A percentile compares a stretch with the other conserved stretches of the same genome.
Conservation (phyloP, 495 filamentous ascomycete genomes). For the Xylaria castorea region DNA sequence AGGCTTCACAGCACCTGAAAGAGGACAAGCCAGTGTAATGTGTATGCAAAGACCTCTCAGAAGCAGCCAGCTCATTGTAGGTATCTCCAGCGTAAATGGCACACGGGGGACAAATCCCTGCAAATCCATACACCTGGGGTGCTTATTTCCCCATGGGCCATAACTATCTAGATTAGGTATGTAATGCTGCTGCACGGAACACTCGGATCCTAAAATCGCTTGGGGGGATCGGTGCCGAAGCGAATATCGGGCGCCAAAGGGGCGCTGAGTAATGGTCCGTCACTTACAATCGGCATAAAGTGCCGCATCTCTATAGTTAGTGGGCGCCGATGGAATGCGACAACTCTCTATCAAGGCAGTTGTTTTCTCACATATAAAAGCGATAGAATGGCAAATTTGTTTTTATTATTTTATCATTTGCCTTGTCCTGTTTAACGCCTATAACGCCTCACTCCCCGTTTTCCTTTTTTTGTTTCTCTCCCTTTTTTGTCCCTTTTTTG, state of each 20-base stretch:
- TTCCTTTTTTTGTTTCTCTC: background rate
- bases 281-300: background rate
- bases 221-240: background rate
- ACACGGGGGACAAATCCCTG: background rate
- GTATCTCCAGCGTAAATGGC: background rate
- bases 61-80: background rate
- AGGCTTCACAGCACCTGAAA: background rate
- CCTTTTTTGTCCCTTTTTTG: background rate
- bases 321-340: background rate
- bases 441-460: background rate
- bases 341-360: background rate
- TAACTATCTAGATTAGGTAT: background rate
- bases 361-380: background rate
- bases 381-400: background rate
- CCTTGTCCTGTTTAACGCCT: background rate
- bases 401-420: background rate
- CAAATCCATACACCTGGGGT: background rate
- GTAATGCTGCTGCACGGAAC: background rate
- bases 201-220: background rate
- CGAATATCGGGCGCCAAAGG: background rate
- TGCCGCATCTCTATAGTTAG: background rate
- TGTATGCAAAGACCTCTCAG: background rate
- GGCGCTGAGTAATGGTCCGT: constrained; percentile 14
- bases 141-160: background rate
- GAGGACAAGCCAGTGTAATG: background rate